Base-by-base conservation (phyloP, 441 rosid genomes). In the Brassica balearica region DNA sequence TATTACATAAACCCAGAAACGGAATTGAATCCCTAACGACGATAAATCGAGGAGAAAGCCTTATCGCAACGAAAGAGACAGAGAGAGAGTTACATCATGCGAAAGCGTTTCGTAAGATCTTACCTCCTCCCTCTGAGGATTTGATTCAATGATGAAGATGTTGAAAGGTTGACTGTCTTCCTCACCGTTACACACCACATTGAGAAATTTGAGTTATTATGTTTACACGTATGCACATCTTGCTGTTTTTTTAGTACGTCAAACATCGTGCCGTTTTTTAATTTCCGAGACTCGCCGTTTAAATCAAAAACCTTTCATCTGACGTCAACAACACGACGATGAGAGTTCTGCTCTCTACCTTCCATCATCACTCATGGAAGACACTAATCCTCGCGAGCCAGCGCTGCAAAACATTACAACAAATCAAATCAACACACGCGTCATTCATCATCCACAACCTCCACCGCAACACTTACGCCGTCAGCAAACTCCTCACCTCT, bases 401-500 rank as follows among this genome's bases (percentile, higher is more conserved):
- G 48, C 71, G 70, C 60, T 85, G 88, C 74, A 20, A 11, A 6
- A 83, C 77, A 64, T 36, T 82, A 73, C 66, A 64, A 0, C 90
- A 87, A 5, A 75, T 87, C 66, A 85, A 84, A 55, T 77, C 82
- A 51, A 75, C 84, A 1, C 90, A 89, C 65, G 85, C 88, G 29
- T 48, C 74, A 8, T 82, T 82, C 81, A 79, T 79, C 67, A 78
- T 86, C 69, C 77, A 81, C 53, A 87, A 87, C 72, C 32, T 78
- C 48, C 85, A 84, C 65, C 71, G 68, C 63, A 81, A 84, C 83
- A 75, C 79, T 41, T 78, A 15, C 81, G 86, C 88, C 34, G 46
- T 83, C 6, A 86, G 89, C 86, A 86, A 86, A 76, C 74, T 89
- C 68, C 82, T 87, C 73, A 71, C 86, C 15, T 74, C 88, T 43